Evolutionary conservation across 2,329 filamentous ascomycete species (phyloP).

Genomic region (Cryphonectria naterciae): DNA sequence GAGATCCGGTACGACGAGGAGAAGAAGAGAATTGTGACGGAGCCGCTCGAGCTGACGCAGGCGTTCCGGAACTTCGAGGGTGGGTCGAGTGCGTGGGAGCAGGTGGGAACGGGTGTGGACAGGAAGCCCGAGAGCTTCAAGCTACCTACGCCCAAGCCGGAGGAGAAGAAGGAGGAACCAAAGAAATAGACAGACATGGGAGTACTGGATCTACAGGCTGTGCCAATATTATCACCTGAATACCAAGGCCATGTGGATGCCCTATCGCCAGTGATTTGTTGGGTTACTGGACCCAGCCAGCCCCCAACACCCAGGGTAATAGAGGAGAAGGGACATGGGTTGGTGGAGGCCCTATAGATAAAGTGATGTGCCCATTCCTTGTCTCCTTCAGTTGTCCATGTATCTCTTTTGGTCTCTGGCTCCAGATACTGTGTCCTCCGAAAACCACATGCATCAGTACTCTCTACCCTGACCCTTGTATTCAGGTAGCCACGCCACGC

Average conservation of each 20-base stretch:
- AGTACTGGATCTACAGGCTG: conserved; percentile 39
- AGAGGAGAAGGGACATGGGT: not conserved
- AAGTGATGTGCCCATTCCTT: not conserved
- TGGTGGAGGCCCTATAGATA: not conserved
- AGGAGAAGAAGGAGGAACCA: conserved; percentile 85
- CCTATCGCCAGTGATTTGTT: not conserved
- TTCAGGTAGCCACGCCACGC: not conserved
- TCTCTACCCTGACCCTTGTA: not conserved
- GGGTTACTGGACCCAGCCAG: not conserved
- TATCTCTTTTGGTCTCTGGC: not conserved
- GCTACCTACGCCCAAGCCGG: conserved; percentile 91
- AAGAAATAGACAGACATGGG: conserved; percentile 72
- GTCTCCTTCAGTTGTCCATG: not conserved
- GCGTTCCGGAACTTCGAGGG: conserved; percentile 99
- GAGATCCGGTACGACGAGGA: conserved; percentile 98
- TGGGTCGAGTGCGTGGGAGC: conserved; percentile 73
- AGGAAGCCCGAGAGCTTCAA: conserved; percentile 88
- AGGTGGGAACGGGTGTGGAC: conserved; percentile 70
- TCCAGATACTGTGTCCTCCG: not conserved
- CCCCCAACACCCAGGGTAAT: not conserved
- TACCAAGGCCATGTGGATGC: not conserved
- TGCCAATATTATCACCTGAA: conserved; percentile 25
- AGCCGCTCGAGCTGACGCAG: conserved; percentile 96
- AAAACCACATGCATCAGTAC: not conserved
- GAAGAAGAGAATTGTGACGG: conserved; percentile 99